Conservation (phyloP, 495 filamentous ascomycete genomes). For the Aspergillus affinis region DNA sequence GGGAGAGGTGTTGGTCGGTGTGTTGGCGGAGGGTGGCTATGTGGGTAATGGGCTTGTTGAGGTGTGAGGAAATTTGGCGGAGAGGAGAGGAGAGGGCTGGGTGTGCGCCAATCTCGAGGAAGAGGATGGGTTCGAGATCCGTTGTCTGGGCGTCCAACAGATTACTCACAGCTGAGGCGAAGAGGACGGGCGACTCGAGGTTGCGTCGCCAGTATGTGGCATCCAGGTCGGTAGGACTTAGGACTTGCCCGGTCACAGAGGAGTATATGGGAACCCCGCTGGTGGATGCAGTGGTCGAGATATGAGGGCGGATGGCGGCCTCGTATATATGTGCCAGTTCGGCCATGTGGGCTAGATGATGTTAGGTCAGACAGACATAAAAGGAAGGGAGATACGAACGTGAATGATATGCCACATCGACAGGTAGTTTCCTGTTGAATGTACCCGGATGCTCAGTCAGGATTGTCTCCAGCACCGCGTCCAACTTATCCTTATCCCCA, state of each 20-base stretch:
- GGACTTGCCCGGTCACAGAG: constrained; percentile 26
- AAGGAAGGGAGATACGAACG: constrained; percentile 28
- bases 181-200: constrained; percentile 39
- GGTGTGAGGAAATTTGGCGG: constrained; percentile 27
- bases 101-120: constrained; percentile 50
- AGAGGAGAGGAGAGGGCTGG: constrained; percentile 38
- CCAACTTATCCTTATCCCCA: constrained; percentile 33
- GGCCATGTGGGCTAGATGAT: constrained; percentile 19
- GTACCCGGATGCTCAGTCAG: constrained; percentile 18
- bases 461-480: constrained; percentile 33
- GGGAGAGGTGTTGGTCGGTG: constrained; percentile 11
- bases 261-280: constrained; percentile 25
- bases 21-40: constrained; percentile 31
- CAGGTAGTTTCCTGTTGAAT: constrained; percentile 29
- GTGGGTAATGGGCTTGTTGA: constrained; percentile 23
- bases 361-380: constrained; percentile 6
- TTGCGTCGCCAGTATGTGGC: constrained; percentile 47
- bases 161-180: constrained; percentile 29
- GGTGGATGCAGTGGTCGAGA: not conserved
- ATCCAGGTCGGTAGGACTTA: constrained; percentile 19
- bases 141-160: constrained; percentile 17
- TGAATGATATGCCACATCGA: constrained; percentile 51
- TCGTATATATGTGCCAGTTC: constrained; percentile 13
- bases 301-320: constrained; percentile 20
- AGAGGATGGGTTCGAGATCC: constrained; percentile 24